These are phyloP conservation scores for Calonectria henricotiae DNA, from an alignment of 2,329 filamentous ascomycete genomes.

Conservation along the genomic window DNA sequence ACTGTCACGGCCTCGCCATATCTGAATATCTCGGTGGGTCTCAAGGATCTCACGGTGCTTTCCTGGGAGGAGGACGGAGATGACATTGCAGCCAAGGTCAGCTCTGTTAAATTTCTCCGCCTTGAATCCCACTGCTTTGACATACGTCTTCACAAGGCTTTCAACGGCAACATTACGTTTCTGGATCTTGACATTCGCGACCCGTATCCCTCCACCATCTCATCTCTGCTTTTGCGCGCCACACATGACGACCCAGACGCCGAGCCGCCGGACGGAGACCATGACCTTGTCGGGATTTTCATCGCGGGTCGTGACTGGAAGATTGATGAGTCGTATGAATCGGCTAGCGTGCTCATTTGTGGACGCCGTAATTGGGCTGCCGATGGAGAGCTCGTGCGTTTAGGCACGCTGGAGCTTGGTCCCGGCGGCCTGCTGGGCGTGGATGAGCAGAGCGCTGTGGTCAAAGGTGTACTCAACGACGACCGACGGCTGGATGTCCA, in stretches of 20 bases:
- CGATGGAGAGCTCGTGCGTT: constrained; percentile 52
- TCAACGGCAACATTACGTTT: constrained; percentile 43
- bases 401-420: constrained; percentile 54
- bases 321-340: constrained; percentile 48
- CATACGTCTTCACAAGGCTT: constrained; percentile 49
- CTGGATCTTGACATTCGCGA: constrained; percentile 48
- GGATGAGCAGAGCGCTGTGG: constrained; percentile 47
- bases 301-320: constrained; percentile 56
- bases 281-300: constrained; percentile 52
- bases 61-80: constrained; percentile 59
- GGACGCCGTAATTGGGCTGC: constrained; percentile 51
- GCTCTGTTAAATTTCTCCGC: constrained; percentile 55
- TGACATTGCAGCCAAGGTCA: constrained; percentile 51
- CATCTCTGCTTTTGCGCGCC: constrained; percentile 47
- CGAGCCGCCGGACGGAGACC: constrained; percentile 48
- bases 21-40: constrained; percentile 58
- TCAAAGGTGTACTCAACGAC: constrained; percentile 53
- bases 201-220: constrained; percentile 43
- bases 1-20: constrained; percentile 54
- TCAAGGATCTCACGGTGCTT: constrained; percentile 55
- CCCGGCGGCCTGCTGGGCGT: constrained; percentile 51
- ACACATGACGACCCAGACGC: constrained; percentile 37
- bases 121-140: constrained; percentile 57
- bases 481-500: constrained; percentile 52
- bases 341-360: constrained; percentile 55